Conservation (phyloP, 352 stramenopile species). For the Stramenopiles sp. region DNA sequence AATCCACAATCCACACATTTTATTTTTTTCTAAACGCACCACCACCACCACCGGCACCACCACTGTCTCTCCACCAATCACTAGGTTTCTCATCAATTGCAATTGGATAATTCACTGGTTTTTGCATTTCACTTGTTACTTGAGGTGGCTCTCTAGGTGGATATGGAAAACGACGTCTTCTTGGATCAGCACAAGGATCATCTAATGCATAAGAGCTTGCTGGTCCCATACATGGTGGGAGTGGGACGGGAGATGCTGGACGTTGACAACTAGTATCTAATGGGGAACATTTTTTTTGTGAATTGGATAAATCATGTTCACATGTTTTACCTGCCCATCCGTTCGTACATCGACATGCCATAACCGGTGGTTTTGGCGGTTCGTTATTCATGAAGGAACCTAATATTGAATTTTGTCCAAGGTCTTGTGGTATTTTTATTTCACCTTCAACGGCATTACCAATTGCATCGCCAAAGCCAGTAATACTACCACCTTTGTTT, state of each 20-base stretch:
- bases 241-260: neutral
- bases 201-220: neutral
- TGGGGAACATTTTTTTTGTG: neutral
- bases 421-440: too few relatives aligned
- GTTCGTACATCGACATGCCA: neutral
- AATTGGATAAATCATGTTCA: neutral
- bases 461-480: neutral
- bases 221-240: neutral
- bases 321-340: neutral
- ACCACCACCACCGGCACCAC: too few relatives aligned
- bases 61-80: neutral
- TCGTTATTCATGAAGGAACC: too few relatives aligned
- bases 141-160: neutral
- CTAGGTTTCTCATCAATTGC: neutral
- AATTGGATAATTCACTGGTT: neutral
- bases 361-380: neutral
- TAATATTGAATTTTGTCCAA: too few relatives aligned
- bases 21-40: neutral
- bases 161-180: neutral
- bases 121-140: neutral
- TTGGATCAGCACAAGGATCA: neutral
- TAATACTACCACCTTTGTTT: neutral
- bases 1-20: too few relatives aligned
- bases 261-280: neutral
- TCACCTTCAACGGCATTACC: too few relatives aligned